Conservation (phyloP, 2,329 filamentous ascomycete genomes). For the Trichoderma gracile region DNA sequence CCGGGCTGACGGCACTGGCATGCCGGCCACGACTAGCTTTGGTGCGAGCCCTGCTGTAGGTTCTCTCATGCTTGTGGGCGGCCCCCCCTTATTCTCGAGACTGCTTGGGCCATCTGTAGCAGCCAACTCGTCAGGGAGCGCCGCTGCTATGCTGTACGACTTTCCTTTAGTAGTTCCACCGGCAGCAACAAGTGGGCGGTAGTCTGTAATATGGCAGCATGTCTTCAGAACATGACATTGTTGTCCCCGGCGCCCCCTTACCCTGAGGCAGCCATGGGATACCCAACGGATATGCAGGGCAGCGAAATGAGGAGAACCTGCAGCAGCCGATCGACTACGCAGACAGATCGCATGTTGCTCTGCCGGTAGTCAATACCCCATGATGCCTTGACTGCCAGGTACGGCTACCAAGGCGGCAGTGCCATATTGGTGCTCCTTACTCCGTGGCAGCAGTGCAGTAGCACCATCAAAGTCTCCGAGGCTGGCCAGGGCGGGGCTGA, state of each 20-base stretch:
- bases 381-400: neutral
- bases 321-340: constrained; percentile 17
- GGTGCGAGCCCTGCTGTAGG: neutral
- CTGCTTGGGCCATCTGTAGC: neutral
- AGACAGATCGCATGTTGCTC: constrained; percentile 16
- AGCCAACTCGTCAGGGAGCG: neutral
- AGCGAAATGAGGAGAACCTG: constrained; percentile 15
- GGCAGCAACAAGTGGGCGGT: neutral
- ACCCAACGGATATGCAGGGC: constrained; percentile 4
- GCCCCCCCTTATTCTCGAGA: neutral
- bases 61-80: neutral
- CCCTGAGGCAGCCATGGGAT: constrained; percentile 1
- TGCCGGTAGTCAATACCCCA: constrained; percentile 1
- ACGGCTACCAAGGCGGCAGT: too few species aligned
- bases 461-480: constrained; percentile 21
- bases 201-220: neutral
- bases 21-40: constrained; percentile 18
- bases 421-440: neutral
- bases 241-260: neutral
- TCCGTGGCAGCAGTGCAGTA: neutral
- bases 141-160: neutral
- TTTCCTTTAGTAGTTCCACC: too few species aligned
- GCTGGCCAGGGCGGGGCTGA: constrained; percentile 13
- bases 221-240: neutral
- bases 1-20: constrained; percentile 13